Conservation (phyloP, 768 basidiomycete species). For the Lactifluus volemus region DNA sequence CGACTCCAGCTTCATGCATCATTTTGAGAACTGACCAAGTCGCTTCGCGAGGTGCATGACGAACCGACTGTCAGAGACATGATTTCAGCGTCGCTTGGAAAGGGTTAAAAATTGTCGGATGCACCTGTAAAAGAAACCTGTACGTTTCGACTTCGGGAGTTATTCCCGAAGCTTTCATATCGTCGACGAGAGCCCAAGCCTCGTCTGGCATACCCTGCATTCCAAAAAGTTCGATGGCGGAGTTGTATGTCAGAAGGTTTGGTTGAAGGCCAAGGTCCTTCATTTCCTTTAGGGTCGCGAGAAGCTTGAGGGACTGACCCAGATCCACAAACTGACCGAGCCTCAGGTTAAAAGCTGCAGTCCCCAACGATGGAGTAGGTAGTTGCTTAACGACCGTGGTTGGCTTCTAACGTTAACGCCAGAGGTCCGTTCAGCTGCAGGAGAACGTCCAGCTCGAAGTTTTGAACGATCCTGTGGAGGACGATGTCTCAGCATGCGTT, state of each 20-base stretch:
- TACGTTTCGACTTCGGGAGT: slow-evolving; percentile 50
- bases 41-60: slow-evolving; percentile 19
- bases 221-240: slow-evolving; percentile 31
- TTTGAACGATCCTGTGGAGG: not conserved
- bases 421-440: no score
- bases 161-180: slow-evolving; percentile 51
- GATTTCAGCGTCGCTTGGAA: slow-evolving; percentile 29
- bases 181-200: slow-evolving; percentile 37
- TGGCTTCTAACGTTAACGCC: not conserved
- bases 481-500: not conserved
- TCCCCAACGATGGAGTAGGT: not conserved
- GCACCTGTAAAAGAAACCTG: slow-evolving; percentile 44
- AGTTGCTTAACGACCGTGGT: slow-evolving; percentile 2
- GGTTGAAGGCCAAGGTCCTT: slow-evolving; percentile 9
- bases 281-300: slow-evolving; percentile 12
- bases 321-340: slow-evolving; percentile 6
- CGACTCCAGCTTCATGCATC: slow-evolving; percentile 43
- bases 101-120: slow-evolving; percentile 26
- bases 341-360: slow-evolving; percentile 5
- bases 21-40: slow-evolving; percentile 39
- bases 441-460: not conserved
- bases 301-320: not conserved
- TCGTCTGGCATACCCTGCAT: slow-evolving; percentile 29
- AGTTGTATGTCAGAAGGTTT: slow-evolving; percentile 21
- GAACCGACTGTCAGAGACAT: slow-evolving; percentile 25